Base-by-base conservation (phyloP, 2,329 filamentous ascomycete species). In the Penicillium concentricum region DNA sequence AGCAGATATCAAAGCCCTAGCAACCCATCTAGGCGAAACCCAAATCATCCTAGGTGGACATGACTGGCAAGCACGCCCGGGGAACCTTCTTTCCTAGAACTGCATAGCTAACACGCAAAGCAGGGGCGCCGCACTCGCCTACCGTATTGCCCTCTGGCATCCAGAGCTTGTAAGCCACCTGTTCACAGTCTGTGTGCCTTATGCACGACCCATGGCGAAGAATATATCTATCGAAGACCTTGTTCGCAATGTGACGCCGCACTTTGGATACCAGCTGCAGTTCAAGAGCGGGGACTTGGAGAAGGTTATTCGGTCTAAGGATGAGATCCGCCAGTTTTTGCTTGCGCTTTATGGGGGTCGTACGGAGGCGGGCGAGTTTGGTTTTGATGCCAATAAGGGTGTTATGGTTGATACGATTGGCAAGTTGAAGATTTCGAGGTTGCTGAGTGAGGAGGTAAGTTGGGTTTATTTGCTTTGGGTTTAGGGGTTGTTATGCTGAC, bases 261-360 rank as follows among this genome's bases (percentile, higher is more conserved):
- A 89, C 67, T 93, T 95, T 69, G 81, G 76, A 15, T 99, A 99
- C 74, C 93, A 97, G 79, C 72, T 94, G 44, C 91, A 96, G 63
- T 83, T 97, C 50, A 83, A 81, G 1, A 86, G 87, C 20, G 84
- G 85, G 0, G 85, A 88, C 16, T 77, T 91, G 9, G 85, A 93
- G 68, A 74, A 75, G 50, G 72, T 72, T 15, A 76, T 87, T 46
- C 79, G 81, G 24, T 84, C 83, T 32, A 80, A 82, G 66, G 82
- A 83, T 47, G 82, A 84, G 54, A 82, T 96, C 51, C 81, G 85
- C 47, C 82, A 86, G 64, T 90, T 96, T 67, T 73, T 97, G 62
- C 84, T 82, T 60, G 84, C 82, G 32, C 69, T 94, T 63, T 95
- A 87, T 72, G 90, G 90, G 7, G 91, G 85, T 0, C 72, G 72